These are phyloP conservation scores for Aechmea fasciata DNA, from an alignment of 176 grass and related monocot species.

Conservation along the genomic window DNA sequence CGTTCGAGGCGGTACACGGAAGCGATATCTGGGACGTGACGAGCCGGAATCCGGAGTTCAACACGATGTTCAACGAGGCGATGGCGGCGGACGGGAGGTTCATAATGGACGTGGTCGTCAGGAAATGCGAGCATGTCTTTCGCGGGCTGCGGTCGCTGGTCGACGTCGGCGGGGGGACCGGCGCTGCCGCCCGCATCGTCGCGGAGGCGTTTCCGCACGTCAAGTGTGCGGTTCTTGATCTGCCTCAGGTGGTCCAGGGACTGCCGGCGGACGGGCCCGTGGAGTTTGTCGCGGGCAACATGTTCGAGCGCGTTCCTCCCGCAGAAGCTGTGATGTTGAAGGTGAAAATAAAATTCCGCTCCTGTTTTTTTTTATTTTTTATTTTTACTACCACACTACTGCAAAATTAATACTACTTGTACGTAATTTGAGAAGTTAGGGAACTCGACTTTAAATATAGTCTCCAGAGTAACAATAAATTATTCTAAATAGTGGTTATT, in stretches of 20 bases:
- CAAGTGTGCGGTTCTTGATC: constrained; percentile 38
- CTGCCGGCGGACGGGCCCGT: neutral
- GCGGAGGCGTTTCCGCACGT: constrained; percentile 24
- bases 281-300: constrained; percentile 32
- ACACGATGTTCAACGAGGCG: no score
- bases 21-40: constrained; percentile 1
- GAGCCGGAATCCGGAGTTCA: neutral
- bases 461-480: no score
- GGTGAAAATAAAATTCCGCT: constrained; percentile 8
- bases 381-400: no score
- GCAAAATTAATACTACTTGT: no score
- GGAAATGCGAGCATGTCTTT: neutral
- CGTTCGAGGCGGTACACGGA: constrained; percentile 4
- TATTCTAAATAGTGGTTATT: no score
- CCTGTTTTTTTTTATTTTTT: no score
- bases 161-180: constrained; percentile 27
- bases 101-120: constrained; percentile 6
- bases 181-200: neutral
- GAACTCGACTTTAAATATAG: no score
- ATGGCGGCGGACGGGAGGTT: constrained; percentile 15
- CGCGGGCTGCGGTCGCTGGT: constrained; percentile 21
- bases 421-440: no score
- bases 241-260: constrained; percentile 19
- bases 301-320: constrained; percentile 40
- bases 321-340: constrained; percentile 45